These are phyloP conservation scores for Saturnispora dispora DNA, from an alignment of 805 yeast species.

Conservation along the genomic window DNA sequence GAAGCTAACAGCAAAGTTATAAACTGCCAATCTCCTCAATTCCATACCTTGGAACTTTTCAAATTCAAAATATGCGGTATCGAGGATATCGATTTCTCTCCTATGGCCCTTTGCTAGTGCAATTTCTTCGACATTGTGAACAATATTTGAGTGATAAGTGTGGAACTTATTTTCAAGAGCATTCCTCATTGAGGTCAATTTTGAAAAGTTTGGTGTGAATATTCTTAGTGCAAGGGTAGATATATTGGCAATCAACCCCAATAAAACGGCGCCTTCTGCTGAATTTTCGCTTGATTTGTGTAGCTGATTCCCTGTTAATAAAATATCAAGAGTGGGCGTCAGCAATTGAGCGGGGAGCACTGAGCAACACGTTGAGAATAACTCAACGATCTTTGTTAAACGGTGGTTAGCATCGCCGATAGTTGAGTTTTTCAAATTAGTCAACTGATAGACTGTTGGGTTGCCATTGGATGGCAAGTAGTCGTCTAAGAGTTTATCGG, in stretches of 20 bases:
- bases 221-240: slow-evolving; percentile 66
- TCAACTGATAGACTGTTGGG: slow-evolving; percentile 65
- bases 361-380: slow-evolving; percentile 63
- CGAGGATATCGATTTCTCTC: slow-evolving; percentile 68
- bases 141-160: slow-evolving; percentile 72
- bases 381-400: slow-evolving; percentile 69
- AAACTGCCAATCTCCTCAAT: slow-evolving; percentile 60
- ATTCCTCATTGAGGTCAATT: slow-evolving; percentile 64
- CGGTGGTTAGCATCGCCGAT: slow-evolving; percentile 76
- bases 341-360: slow-evolving; percentile 73
- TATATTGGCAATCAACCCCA: slow-evolving; percentile 72
- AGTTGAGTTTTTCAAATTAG: slow-evolving; percentile 32
- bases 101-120: slow-evolving; percentile 77
- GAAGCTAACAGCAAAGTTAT: slow-evolving; percentile 80
- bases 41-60: slow-evolving; percentile 71
- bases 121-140: slow-evolving; percentile 74
- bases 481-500: slow-evolving; percentile 52
- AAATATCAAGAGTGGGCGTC: slow-evolving; percentile 73
- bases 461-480: slow-evolving; percentile 64
- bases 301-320: slow-evolving; percentile 72
- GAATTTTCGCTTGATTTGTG: slow-evolving; percentile 55
- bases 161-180: slow-evolving; percentile 79
- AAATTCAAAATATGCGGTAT: slow-evolving; percentile 70
- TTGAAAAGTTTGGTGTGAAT: slow-evolving; percentile 87
- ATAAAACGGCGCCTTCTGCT: slow-evolving; percentile 68